phyloP scores from a whole-genome alignment of 139 green algal species.

The Pycnococcus provasolii region DNA sequence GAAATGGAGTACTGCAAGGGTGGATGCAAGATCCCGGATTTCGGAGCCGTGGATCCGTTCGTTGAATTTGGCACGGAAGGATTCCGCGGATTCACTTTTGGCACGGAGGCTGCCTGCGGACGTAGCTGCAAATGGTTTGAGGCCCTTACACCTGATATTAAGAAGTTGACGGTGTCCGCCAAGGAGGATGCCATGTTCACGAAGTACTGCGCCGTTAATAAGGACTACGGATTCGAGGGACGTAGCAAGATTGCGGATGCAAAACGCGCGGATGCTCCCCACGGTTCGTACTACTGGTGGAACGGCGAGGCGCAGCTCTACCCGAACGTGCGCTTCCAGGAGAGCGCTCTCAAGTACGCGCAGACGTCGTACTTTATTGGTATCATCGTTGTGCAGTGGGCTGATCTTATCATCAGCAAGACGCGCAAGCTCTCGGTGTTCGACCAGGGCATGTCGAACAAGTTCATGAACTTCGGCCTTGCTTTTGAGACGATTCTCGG shows the following conservation, averaged over 20 bases:
- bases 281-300: constrained; percentile 50
- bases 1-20: constrained; percentile 41
- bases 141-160: constrained; percentile 1
- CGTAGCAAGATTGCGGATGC: constrained; percentile 4
- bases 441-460: constrained; percentile 43
- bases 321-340: constrained; percentile 52
- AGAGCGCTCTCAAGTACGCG: constrained; percentile 41
- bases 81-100: constrained; percentile 50
- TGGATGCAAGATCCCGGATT: constrained; percentile 41
- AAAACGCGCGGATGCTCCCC: constrained; percentile 13
- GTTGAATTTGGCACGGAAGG: constrained; percentile 49
- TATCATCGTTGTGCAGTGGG: constrained; percentile 50
- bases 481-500: constrained; percentile 48
- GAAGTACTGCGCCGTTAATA: constrained; percentile 31
- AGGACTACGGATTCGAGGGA: constrained; percentile 31
- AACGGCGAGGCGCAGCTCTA: constrained; percentile 36
- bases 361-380: constrained; percentile 65
- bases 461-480: constrained; percentile 54
- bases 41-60: constrained; percentile 46
- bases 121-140: constrained; percentile 46
- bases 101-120: constrained; percentile 29
- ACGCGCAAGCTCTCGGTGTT: constrained; percentile 58
- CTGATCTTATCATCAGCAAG: constrained; percentile 62
- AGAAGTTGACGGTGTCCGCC: constrained; percentile 19
- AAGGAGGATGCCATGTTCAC: constrained; percentile 36